Conservation (phyloP, 345 rosid species). For the Sonneratia caseolaris region DNA sequence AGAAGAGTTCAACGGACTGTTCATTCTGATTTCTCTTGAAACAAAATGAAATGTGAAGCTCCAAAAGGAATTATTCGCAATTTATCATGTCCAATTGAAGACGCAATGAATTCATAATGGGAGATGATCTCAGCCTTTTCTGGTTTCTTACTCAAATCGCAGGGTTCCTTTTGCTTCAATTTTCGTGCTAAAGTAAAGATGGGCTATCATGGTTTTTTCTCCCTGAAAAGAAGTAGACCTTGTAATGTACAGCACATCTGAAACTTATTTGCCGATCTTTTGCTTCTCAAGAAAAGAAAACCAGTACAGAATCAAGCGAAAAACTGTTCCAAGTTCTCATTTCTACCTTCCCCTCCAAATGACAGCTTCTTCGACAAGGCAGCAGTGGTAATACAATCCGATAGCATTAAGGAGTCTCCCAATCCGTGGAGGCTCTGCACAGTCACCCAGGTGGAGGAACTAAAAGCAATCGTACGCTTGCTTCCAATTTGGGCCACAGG, state of each 20-base stretch:
- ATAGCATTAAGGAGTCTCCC: constrained; percentile 11
- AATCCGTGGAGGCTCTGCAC: constrained; percentile 34
- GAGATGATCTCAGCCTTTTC: neutral
- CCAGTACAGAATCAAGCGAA: no score
- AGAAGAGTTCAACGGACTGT: neutral
- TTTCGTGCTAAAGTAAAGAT: neutral
- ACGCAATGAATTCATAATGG: no score
- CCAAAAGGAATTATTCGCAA: no score
- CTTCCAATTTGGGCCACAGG: constrained; percentile 34
- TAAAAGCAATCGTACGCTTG: constrained; percentile 28
- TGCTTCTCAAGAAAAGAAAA: no score
- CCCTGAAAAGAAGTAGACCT: neutral
- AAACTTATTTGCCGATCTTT: no score
- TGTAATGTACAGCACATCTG: neutral
- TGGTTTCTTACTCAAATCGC: neutral
- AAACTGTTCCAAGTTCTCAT: neutral
- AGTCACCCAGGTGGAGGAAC: constrained; percentile 39
- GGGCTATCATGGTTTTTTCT: neutral
- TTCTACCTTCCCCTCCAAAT: neutral
- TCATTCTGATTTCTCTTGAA: neutral
- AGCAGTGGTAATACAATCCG: constrained; percentile 11
- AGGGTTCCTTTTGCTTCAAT: neutral
- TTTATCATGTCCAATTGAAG: no score
- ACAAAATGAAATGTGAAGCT: neutral
- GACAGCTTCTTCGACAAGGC: constrained; percentile 29